phyloP scores from a whole-genome alignment of 2,329 filamentous ascomycete genomes.

The Aureobasidium sp. region DNA sequence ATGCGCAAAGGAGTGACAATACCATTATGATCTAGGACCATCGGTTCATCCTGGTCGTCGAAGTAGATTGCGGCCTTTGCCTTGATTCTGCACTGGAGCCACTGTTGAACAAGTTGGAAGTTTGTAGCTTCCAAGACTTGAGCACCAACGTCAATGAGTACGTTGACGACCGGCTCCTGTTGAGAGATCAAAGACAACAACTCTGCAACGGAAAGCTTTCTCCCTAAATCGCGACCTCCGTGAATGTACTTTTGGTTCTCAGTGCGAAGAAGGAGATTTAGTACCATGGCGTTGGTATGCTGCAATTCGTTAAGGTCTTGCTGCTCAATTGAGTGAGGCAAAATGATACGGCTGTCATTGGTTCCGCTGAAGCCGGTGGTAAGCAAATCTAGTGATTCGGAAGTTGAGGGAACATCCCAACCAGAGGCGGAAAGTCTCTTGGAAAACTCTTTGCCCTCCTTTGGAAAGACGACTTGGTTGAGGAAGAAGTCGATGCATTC shows the following conservation, averaged over 20 bases:
- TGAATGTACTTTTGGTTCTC: slow-evolving; percentile 37
- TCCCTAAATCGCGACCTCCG: background rate
- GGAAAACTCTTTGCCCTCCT: slow-evolving; percentile 55
- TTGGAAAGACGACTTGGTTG: slow-evolving; percentile 56
- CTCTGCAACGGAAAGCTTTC: background rate
- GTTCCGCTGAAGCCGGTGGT: slow-evolving; percentile 67
- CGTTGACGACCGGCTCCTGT: slow-evolving; percentile 37
- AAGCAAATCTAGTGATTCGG: slow-evolving; percentile 34
- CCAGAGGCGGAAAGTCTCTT: slow-evolving; percentile 56
- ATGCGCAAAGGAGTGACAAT: slow-evolving; percentile 42
- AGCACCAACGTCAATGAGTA: slow-evolving; percentile 64
- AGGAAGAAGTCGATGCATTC: slow-evolving; percentile 56
- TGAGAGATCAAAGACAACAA: slow-evolving; percentile 39
- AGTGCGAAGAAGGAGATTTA: slow-evolving; percentile 47
- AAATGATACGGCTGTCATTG: slow-evolving; percentile 52
- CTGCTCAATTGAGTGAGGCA: slow-evolving; percentile 55
- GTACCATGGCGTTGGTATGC: slow-evolving; percentile 59
- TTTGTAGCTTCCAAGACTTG: slow-evolving; percentile 59
- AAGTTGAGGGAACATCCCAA: slow-evolving; percentile 52
- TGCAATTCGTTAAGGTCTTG: slow-evolving; percentile 47
- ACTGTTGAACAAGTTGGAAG: slow-evolving; percentile 41
- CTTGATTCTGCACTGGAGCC: slow-evolving; percentile 35
- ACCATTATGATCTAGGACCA: slow-evolving; percentile 43
- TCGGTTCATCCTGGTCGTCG: slow-evolving; percentile 45
- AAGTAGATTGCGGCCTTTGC: slow-evolving; percentile 43